A percentile compares a stretch with the other conserved stretches of the same genome.
Evolutionary conservation across 1,139 yeast species (phyloP).

Genomic region (Saccharomyces pastorianus): DNA sequence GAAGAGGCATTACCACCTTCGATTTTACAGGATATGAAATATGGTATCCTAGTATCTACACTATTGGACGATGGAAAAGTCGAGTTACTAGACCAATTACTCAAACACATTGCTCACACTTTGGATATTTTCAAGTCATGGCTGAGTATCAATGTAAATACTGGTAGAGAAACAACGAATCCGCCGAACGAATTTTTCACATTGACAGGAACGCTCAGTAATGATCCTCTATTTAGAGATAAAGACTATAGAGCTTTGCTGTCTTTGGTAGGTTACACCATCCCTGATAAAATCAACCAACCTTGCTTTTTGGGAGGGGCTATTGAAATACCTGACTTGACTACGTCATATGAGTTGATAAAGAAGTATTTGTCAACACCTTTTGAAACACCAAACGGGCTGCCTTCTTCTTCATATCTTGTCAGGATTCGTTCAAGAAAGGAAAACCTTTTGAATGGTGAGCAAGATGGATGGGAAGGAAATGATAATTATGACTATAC

Average conservation of each 20-base stretch:
- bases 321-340: slow-evolving; percentile 12
- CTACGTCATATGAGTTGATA: slow-evolving; percentile 13
- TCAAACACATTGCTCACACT: slow-evolving; percentile 14
- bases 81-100: slow-evolving; percentile 17
- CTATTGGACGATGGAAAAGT: slow-evolving; percentile 27
- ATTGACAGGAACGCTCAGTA: slow-evolving; percentile 2
- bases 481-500: slow-evolving; percentile 18
- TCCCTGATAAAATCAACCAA: slow-evolving; percentile 20
- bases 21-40: slow-evolving; percentile 19
- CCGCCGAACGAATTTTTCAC: slow-evolving; percentile 12
- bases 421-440: slow-evolving; percentile 11
- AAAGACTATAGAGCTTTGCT: slow-evolving; percentile 28
- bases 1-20: slow-evolving; percentile 19
- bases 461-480: slow-evolving; percentile 19
- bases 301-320: slow-evolving; percentile 19
- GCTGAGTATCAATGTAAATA: slow-evolving; percentile 11
- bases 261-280: slow-evolving; percentile 19
- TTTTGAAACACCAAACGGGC: slow-evolving; percentile 28
- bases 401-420: slow-evolving; percentile 24
- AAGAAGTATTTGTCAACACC: slow-evolving; percentile 22
- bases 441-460: not conserved
- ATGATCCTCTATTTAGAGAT: slow-evolving; percentile 19
- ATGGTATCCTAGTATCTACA: slow-evolving; percentile 29
- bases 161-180: slow-evolving; percentile 5
- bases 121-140: slow-evolving; percentile 16